Evolutionary conservation across 2,329 filamentous ascomycete species (phyloP).

Genomic region (Dactylellina drechsleri): DNA sequence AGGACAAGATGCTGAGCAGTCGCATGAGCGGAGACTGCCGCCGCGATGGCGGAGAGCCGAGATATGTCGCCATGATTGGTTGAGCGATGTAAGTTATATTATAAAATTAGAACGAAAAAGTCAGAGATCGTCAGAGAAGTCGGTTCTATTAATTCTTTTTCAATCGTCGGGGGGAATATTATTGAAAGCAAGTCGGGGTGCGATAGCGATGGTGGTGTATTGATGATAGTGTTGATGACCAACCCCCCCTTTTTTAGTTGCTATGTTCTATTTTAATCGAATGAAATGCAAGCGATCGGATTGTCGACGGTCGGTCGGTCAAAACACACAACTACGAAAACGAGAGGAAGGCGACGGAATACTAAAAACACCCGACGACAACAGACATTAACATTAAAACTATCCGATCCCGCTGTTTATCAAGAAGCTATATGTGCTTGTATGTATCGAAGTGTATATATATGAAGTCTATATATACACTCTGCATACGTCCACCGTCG

Average conservation of each 20-base stretch:
- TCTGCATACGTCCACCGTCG: no score
- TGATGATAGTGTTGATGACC: conserved; percentile 12
- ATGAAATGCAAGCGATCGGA: conserved; percentile 33
- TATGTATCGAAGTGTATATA: no score
- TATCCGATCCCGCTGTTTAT: not conserved
- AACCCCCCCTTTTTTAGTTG: conserved; percentile 49
- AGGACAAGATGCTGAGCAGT: conserved; percentile 46
- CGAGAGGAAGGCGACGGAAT: conserved; percentile 16
- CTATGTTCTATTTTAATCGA: not conserved
- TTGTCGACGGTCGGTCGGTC: conserved; percentile 47
- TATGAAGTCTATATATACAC: no score
- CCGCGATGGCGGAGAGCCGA: conserved; percentile 39
- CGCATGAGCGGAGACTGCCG: conserved; percentile 54
- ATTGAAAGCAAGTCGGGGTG: conserved; percentile 23
- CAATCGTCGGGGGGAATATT: not conserved
- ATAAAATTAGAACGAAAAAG: conserved; percentile 53
- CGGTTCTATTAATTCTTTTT: conserved; percentile 1
- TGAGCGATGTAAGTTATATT: conserved; percentile 47
- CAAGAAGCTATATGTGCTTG: no score
- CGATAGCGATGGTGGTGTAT: conserved; percentile 1
- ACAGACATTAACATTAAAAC: conserved; percentile 22
- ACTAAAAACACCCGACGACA: conserved; percentile 11
- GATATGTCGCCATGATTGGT: conserved; percentile 35
- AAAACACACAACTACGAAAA: conserved; percentile 31
- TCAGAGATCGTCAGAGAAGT: conserved; percentile 4